These are phyloP conservation scores for Kernera saxatilis DNA, from an alignment of 345 rosid species.

Conservation along the genomic window DNA sequence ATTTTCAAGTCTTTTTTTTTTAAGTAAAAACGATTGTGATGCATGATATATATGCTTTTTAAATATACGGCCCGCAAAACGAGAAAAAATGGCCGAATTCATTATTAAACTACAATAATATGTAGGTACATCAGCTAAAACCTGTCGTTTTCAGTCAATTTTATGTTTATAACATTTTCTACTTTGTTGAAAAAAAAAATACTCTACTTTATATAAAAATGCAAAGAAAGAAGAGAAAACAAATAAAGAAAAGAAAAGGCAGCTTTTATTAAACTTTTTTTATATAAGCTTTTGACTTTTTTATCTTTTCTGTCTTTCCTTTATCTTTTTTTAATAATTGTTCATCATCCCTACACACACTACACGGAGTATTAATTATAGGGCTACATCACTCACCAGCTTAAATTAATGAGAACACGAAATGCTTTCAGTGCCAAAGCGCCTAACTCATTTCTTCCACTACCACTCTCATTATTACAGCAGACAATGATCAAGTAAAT, in stretches of 20 bases:
- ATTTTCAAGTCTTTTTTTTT: too few species aligned
- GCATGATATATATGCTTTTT: too few species aligned
- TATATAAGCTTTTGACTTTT: constrained; percentile 11
- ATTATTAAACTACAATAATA: too few species aligned
- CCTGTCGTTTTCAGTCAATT: constrained; percentile 7
- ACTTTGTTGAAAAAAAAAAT: constrained; percentile 11
- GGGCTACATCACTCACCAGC: constrained; percentile 4
- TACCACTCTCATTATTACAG: constrained; percentile 6
- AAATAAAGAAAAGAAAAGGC: constrained; percentile 2
- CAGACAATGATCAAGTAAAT: background rate
- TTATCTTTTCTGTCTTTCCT: constrained; percentile 7
- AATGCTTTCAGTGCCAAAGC: constrained; percentile 25
- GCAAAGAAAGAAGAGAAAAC: background rate
- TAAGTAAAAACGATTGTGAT: too few species aligned
- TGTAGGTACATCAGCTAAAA: too few species aligned
- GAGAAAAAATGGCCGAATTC: too few species aligned
- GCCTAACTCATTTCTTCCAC: constrained; percentile 22
- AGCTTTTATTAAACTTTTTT: constrained; percentile 21
- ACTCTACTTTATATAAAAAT: background rate
- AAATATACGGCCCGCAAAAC: background rate
- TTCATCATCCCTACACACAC: constrained; percentile 17
- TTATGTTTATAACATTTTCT: background rate
- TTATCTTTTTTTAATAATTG: constrained; percentile 13
- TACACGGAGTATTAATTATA: constrained; percentile 5
- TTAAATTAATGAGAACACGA: constrained; percentile 20